A percentile compares a stretch with the other conserved stretches of the same genome.
These are phyloP conservation scores for Scheffersomyces coipomensis DNA, from an alignment of 805 yeast species.

Conservation along the genomic window DNA sequence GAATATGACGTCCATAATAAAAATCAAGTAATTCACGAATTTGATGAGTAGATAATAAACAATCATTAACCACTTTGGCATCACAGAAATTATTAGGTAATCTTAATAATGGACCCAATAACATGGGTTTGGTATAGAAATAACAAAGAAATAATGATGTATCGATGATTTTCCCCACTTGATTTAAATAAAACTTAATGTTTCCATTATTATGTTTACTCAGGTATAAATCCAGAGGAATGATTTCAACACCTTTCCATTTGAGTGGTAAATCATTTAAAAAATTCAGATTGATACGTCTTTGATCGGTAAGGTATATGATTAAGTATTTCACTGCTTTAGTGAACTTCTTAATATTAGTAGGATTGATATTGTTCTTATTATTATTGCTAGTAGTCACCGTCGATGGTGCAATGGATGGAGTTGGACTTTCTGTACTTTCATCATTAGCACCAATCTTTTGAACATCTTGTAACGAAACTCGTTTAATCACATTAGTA, in stretches of 20 bases:
- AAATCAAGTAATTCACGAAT: slow-evolving; percentile 76
- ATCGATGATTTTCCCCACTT: slow-evolving; percentile 57
- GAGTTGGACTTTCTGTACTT: slow-evolving; percentile 2
- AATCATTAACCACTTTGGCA: slow-evolving; percentile 54
- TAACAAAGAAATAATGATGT: slow-evolving; percentile 78
- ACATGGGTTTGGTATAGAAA: slow-evolving; percentile 59
- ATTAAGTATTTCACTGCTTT: slow-evolving; percentile 43
- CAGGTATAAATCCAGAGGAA: slow-evolving; percentile 43
- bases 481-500: slow-evolving; percentile 16
- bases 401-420: neutral
- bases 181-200: slow-evolving; percentile 18
- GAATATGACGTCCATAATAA: slow-evolving; percentile 60
- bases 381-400: slow-evolving; percentile 4
- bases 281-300: slow-evolving; percentile 46
- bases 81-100: slow-evolving; percentile 72
- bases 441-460: slow-evolving; percentile 10
- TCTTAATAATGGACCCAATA: slow-evolving; percentile 81
- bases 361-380: neutral
- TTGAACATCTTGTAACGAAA: slow-evolving; percentile 16
- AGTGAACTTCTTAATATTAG: slow-evolving; percentile 22
- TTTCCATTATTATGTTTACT: slow-evolving; percentile 23
- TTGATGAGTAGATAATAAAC: slow-evolving; percentile 47
- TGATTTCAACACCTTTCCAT: slow-evolving; percentile 49
- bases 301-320: slow-evolving; percentile 50
- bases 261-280: slow-evolving; percentile 29